phyloP scores from a whole-genome alignment of 23 red algal species.

The Agarophyton chilense region DNA sequence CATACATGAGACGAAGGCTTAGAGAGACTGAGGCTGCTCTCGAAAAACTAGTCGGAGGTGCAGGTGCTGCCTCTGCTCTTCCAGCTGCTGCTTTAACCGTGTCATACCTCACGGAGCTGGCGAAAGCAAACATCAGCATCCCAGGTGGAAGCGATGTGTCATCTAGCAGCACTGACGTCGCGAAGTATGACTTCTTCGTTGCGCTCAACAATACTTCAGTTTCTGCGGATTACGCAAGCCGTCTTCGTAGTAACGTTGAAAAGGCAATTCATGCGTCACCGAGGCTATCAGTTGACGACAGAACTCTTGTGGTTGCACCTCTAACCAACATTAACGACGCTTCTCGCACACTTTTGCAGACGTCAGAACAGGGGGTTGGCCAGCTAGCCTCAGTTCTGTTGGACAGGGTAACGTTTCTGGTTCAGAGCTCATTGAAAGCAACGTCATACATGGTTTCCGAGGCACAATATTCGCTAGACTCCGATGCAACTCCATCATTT shows the following conservation, averaged over 20 bases:
- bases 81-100: slow-evolving; percentile 57
- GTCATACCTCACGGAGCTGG: slow-evolving; percentile 68
- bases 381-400: slow-evolving; percentile 50
- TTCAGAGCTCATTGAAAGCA: slow-evolving; percentile 48
- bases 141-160: slow-evolving; percentile 44
- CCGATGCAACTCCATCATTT: slow-evolving; percentile 70
- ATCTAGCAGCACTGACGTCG: slow-evolving; percentile 19
- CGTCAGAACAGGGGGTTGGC: slow-evolving; percentile 58
- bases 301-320: slow-evolving; percentile 27
- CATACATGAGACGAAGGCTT: slow-evolving; percentile 71
- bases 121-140: slow-evolving; percentile 69
- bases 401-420: slow-evolving; percentile 16
- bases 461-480: slow-evolving; percentile 55
- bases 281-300: slow-evolving; percentile 49
- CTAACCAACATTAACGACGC: slow-evolving; percentile 58
- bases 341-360: slow-evolving; percentile 49
- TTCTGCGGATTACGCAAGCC: slow-evolving; percentile 64
- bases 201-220: slow-evolving; percentile 78
- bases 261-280: slow-evolving; percentile 42
- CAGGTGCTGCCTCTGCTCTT: slow-evolving; percentile 19
- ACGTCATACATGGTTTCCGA: slow-evolving; percentile 63
- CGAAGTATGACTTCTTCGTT: slow-evolving; percentile 73
- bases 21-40: slow-evolving; percentile 69
- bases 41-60: slow-evolving; percentile 49
- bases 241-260: slow-evolving; percentile 71